phyloP scores from a whole-genome alignment of 1,139 yeast genomes.

The Blastobotrys elegans region DNA sequence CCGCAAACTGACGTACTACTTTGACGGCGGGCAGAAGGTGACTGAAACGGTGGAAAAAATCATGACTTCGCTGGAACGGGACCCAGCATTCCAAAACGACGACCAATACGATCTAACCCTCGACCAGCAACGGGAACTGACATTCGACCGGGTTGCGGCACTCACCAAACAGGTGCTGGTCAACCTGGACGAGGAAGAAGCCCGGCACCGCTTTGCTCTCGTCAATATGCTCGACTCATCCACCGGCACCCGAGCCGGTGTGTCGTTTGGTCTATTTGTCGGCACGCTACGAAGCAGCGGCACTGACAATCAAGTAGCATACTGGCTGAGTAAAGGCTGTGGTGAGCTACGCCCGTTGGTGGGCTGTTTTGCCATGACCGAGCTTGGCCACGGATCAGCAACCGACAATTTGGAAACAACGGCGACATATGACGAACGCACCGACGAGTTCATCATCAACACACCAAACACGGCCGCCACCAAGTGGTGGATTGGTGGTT shows the following conservation, averaged over 20 bases:
- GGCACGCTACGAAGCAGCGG: slow-evolving; percentile 71
- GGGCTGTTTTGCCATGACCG: slow-evolving; percentile 95
- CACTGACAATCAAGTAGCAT: slow-evolving; percentile 51
- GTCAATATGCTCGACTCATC: slow-evolving; percentile 51
- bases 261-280: slow-evolving; percentile 34
- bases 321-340: slow-evolving; percentile 74
- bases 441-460: slow-evolving; percentile 66
- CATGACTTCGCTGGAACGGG: slow-evolving; percentile 46
- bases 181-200: slow-evolving; percentile 39
- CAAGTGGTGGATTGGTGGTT: slow-evolving; percentile 99
- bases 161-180: slow-evolving; percentile 41
- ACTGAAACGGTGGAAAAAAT: slow-evolving; percentile 44
- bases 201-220: slow-evolving; percentile 44
- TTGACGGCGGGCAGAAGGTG: slow-evolving; percentile 49
- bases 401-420: slow-evolving; percentile 92
- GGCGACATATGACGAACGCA: slow-evolving; percentile 64
- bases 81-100: slow-evolving; percentile 49
- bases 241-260: slow-evolving; percentile 58
- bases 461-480: slow-evolving; percentile 91
- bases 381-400: slow-evolving; percentile 77
- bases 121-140: slow-evolving; percentile 46
- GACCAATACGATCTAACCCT: slow-evolving; percentile 51
- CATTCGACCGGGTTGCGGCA: slow-evolving; percentile 48
- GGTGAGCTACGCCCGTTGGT: slow-evolving; percentile 57
- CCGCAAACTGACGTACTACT: slow-evolving; percentile 46